A percentile compares a stretch with the other conserved stretches of the same genome.
Conservation (phyloP, 768 basidiomycete genomes). For the Dacryopinax spathularia region DNA sequence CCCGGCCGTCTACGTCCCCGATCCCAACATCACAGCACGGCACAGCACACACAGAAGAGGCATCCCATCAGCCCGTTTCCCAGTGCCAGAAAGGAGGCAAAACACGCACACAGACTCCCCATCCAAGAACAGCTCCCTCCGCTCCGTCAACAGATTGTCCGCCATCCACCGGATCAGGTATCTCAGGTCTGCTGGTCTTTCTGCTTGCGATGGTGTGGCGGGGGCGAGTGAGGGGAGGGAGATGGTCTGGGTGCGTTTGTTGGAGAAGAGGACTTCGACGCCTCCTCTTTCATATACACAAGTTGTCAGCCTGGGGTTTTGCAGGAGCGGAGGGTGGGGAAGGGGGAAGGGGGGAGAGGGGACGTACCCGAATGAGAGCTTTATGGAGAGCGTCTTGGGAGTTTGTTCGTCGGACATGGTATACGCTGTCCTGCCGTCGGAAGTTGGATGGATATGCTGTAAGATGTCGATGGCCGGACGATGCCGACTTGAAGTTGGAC, state of each 20-base stretch:
- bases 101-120: constrained; percentile 60
- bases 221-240: constrained; percentile 38
- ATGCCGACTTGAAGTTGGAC: neutral
- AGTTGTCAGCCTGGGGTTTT: too few relatives aligned
- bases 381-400: constrained; percentile 26
- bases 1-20: constrained; percentile 69
- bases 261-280: constrained; percentile 70
- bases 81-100: neutral
- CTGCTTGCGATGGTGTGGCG: constrained; percentile 16
- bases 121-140: constrained; percentile 81
- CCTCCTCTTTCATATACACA: constrained; percentile 50
- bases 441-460: too few relatives aligned
- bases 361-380: constrained; percentile 44
- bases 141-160: constrained; percentile 62
- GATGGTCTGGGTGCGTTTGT: constrained; percentile 45
- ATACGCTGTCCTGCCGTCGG: neutral
- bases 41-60: neutral
- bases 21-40: too few relatives aligned
- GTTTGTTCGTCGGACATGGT: neutral
- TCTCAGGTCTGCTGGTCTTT: constrained; percentile 43
- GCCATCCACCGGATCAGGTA: constrained; percentile 70
- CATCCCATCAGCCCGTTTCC: neutral
- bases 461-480: too few relatives aligned
- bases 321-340: neutral
- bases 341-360: neutral